Evolutionary conservation across 2,329 filamentous ascomycete genomes (phyloP).

Genomic region (Colletotrichum cuscutae): DNA sequence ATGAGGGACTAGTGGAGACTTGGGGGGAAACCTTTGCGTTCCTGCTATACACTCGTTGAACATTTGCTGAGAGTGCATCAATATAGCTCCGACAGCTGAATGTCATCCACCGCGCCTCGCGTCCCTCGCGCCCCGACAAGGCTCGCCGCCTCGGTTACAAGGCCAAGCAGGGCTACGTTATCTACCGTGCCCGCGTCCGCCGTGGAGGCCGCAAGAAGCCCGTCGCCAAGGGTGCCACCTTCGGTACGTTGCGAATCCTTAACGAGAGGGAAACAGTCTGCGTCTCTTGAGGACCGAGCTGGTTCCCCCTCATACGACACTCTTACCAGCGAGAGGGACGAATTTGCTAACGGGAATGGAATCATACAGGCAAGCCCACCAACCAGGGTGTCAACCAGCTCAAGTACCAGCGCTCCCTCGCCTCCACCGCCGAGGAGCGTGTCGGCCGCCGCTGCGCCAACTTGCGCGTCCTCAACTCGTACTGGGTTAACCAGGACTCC

Average conservation of each 20-base stretch:
- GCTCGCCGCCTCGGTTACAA: conserved; percentile 99
- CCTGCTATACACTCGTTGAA: conserved; percentile 99
- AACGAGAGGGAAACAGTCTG: not conserved
- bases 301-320: not conserved
- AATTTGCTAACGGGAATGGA: conserved; percentile 37
- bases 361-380: conserved; percentile 91
- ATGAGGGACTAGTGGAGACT: not conserved
- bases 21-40: conserved; percentile 51
- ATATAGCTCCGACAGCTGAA: conserved; percentile 99
- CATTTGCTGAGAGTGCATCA: conserved; percentile 99
- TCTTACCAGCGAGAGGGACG: not conserved
- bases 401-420: conserved; percentile 99
- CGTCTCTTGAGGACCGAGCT: not conserved
- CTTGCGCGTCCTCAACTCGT: conserved; percentile 99
- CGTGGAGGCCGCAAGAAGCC: conserved; percentile 99
- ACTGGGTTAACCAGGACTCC: conserved; percentile 99
- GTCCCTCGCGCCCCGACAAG: conserved; percentile 99
- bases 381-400: conserved; percentile 99
- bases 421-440: conserved; percentile 98
- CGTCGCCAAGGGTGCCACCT: conserved; percentile 97
- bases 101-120: conserved; percentile 98
- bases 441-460: conserved; percentile 99
- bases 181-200: conserved; percentile 99
- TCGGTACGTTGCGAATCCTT: conserved; percentile 73
- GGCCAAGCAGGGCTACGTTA: conserved; percentile 99